Evolutionary conservation across 257 asterid species (phyloP).

Genomic region (Jaltomata sinuosa): DNA sequence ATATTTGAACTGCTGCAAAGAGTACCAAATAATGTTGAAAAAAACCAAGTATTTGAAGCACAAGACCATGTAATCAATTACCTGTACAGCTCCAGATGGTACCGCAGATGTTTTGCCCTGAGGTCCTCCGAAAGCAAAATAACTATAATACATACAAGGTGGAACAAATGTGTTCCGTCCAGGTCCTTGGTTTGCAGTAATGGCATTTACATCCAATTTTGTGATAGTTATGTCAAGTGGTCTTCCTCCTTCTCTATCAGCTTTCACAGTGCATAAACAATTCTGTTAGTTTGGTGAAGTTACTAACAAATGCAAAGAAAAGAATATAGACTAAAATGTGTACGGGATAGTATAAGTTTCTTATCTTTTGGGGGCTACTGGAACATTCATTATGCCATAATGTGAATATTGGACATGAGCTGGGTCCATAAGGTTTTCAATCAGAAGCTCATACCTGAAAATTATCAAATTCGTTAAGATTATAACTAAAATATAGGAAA

Average conservation of each 20-base stretch:
- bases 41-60: neutral
- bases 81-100: slow-evolving; percentile 32
- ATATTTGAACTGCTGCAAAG: neutral
- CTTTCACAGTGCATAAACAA: slow-evolving; percentile 57
- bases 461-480: neutral
- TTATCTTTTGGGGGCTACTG: slow-evolving; percentile 62
- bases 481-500: neutral
- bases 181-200: slow-evolving; percentile 34
- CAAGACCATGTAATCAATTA: slow-evolving; percentile 5
- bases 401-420: slow-evolving; percentile 95
- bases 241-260: slow-evolving; percentile 74
- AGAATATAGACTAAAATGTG: neutral
- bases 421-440: slow-evolving; percentile 96
- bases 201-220: slow-evolving; percentile 38
- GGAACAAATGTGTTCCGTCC: slow-evolving; percentile 44
- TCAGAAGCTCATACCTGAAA: slow-evolving; percentile 75
- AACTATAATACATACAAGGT: slow-evolving; percentile 53
- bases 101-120: slow-evolving; percentile 19
- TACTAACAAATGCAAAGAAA: neutral
- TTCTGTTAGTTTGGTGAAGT: slow-evolving; percentile 23
- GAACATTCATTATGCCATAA: slow-evolving; percentile 58
- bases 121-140: slow-evolving; percentile 30
- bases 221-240: slow-evolving; percentile 49
- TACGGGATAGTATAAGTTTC: slow-evolving; percentile 21
- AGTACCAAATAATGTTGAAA: neutral